Percentiles rank a stretch among this genome's conserved stretches.
phyloP scores from a whole-genome alignment of 345 rosid species.

The Noccaea bulbosa region DNA sequence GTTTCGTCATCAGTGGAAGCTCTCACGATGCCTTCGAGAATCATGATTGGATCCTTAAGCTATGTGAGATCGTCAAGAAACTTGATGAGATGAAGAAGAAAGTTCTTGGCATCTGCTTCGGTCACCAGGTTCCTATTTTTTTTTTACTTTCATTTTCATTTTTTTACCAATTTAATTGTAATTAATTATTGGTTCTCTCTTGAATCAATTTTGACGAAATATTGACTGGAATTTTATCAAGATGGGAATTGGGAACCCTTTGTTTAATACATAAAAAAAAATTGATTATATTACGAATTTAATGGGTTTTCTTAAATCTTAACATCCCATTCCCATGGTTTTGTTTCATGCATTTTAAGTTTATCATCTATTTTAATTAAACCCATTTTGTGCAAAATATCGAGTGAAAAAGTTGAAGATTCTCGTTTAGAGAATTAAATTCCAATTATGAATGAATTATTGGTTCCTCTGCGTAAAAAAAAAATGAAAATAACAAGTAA shows the following conservation, averaged over 20 bases:
- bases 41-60: constrained; percentile 74
- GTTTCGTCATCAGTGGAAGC: constrained; percentile 86
- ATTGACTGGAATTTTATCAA: neutral
- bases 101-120: constrained; percentile 88
- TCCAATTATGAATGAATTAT: neutral
- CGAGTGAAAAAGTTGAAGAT: neutral
- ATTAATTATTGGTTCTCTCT: neutral
- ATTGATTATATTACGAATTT: neutral
- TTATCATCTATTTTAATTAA: neutral
- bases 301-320: neutral
- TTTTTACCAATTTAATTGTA: neutral
- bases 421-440: neutral
- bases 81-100: constrained; percentile 80
- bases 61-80: constrained; percentile 65
- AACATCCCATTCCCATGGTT: neutral
- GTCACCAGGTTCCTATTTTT: constrained; percentile 73
- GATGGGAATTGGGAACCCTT: neutral
- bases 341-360: neutral
- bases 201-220: neutral
- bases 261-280: neutral
- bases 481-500: neutral
- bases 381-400: neutral
- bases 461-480: neutral
- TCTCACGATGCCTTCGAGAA: constrained; percentile 78
- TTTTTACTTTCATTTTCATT: neutral